Base-by-base conservation (phyloP, 108 stramenopile species). In the Epipyxis sp. region DNA sequence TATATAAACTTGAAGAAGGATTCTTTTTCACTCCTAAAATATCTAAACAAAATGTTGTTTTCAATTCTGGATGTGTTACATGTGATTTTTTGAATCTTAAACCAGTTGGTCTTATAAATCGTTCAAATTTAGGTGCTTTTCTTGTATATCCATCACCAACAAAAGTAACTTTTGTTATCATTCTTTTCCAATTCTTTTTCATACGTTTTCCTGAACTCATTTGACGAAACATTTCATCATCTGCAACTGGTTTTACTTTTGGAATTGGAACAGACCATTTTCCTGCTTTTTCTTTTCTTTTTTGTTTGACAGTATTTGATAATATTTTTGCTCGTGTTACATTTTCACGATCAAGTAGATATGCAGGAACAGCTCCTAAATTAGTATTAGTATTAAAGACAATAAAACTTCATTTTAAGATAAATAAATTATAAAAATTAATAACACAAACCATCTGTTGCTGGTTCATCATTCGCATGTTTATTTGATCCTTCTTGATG, bases 211-310 rank as follows among this genome's bases (percentile, higher is more conserved):
- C 98, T 37, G 92, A 93, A 44, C 87, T 80, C 83, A 96, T 83
- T 25, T 93, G 89, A 84, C 95, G 93, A 88, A 99, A 99, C 95
- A 99, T 97, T 85, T 99, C 98, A 79, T 96, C 95, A 83, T 99
- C 98, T 6, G 97, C 96, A 68, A 99, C 93, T 0, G 98, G 96
- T 80, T 97, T 98, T 69, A 99, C 98, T 80, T 86, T 86, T 29
- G 97, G 98, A 67, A 99, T 95, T 40, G 98, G 98, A 1, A 99
- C 98, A 78, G 93, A 93, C 98, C 98, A 99, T 81, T 97, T 99
- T 29, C 98, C 98, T 44, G 98, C 98, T 91, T 98, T 98, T 87
- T 99, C 98, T 81, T 96, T 97, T 59, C 98, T 86, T 89, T 99
- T 99, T 90, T 99, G 98, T 82, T 99, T 99, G 59, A 99, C 92